Conservation (phyloP, 192 early-diverging fungal genomes). For the Gonapodya sp. region DNA sequence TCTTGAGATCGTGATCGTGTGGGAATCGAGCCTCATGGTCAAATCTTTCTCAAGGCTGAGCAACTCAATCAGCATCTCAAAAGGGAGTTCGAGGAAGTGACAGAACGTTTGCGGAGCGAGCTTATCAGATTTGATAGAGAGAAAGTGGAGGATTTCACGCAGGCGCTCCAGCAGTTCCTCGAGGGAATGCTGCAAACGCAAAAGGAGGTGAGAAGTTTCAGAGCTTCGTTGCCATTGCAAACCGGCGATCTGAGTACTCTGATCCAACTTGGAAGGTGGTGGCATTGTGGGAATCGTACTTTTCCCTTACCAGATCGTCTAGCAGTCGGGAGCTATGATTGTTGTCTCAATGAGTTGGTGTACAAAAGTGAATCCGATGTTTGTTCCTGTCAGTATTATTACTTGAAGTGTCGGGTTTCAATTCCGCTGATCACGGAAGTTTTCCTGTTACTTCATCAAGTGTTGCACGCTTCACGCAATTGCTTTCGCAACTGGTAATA, state of each 20-base stretch:
- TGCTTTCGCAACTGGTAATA: too few relatives aligned
- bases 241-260: too few relatives aligned
- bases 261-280: neutral
- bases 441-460: too few relatives aligned
- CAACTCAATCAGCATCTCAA: slow-evolving; percentile 32
- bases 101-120: slow-evolving; percentile 58
- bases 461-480: too few relatives aligned
- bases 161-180: slow-evolving; percentile 60
- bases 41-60: slow-evolving; percentile 25
- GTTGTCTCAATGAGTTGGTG: neutral
- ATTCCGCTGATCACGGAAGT: too few relatives aligned
- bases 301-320: neutral
- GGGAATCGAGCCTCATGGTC: too few relatives aligned
- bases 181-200: slow-evolving; percentile 68
- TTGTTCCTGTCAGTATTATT: too few relatives aligned
- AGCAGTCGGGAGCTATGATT: neutral
- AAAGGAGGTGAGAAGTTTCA: slow-evolving; percentile 61
- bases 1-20: slow-evolving; percentile 3
- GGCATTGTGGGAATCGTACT: neutral
- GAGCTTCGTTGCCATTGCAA: slow-evolving; percentile 16
- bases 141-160: slow-evolving; percentile 70
- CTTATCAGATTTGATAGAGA: slow-evolving; percentile 69
- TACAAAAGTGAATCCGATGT: too few relatives aligned
- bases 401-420: too few relatives aligned
- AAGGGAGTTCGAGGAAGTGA: slow-evolving; percentile 67